Percentiles rank a stretch among this genome's conserved stretches.
phyloP scores from a whole-genome alignment of 768 basidiomycete species.

The Cystofilobasidium capitatum region DNA sequence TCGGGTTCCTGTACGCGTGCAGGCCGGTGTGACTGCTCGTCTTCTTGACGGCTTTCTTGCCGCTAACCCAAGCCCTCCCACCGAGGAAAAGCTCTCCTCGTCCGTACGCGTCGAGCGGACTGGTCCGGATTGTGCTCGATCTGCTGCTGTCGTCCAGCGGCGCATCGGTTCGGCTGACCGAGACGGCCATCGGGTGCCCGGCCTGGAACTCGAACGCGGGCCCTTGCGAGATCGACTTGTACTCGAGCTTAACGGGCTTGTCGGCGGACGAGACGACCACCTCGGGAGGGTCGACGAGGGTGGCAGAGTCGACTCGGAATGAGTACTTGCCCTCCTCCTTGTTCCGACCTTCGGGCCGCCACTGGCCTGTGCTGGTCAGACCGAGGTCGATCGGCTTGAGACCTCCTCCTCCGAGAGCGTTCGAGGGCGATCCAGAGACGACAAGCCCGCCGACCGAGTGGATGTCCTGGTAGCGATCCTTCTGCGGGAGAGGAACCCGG shows the following conservation, averaged over 20 bases:
- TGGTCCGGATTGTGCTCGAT: background rate
- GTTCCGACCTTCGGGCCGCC: background rate
- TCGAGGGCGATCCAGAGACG: background rate
- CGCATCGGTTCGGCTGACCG: background rate
- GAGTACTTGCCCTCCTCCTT: background rate
- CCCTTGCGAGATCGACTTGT: background rate
- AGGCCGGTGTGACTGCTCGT: no score
- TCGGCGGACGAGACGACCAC: background rate
- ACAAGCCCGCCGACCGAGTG: slow-evolving; percentile 2
- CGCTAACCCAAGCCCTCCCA: background rate
- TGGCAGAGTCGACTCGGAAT: background rate
- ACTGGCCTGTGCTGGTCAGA: background rate
- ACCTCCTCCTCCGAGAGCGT: background rate
- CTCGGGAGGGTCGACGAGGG: slow-evolving; percentile 1
- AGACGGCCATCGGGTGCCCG: background rate
- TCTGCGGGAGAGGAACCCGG: background rate
- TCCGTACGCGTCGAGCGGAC: slow-evolving; percentile 7
- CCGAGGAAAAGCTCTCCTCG: background rate
- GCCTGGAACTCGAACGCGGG: slow-evolving; percentile 10
- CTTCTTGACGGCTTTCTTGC: background rate
- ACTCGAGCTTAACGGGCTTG: background rate
- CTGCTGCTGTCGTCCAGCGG: background rate
- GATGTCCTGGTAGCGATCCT: background rate
- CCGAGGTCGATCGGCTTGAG: slow-evolving; percentile 6
- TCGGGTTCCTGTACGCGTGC: no score